Evolutionary conservation across 2,329 filamentous ascomycete genomes (phyloP).

Genomic region (Ceratocystis variospora): DNA sequence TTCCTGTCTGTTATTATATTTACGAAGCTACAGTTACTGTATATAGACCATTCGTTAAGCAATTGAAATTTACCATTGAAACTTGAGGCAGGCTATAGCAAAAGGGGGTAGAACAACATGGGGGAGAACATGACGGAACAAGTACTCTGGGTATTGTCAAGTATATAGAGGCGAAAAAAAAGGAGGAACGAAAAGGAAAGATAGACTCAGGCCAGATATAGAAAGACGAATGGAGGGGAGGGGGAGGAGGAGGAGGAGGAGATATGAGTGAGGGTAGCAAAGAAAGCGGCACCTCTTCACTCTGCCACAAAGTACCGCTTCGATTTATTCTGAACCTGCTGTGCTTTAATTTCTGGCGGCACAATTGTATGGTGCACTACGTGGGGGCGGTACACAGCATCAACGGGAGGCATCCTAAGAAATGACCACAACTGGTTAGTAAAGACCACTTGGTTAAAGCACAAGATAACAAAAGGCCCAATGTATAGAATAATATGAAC

Average conservation of each 20-base stretch:
- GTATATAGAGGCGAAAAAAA: not conserved
- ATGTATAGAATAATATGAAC: slow-evolving; percentile 18
- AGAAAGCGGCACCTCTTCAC: slow-evolving; percentile 24
- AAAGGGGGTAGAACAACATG: not conserved
- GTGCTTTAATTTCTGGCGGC: slow-evolving; percentile 55
- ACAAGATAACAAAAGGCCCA: not conserved
- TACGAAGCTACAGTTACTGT: slow-evolving; percentile 2
- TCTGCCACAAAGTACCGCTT: slow-evolving; percentile 63
- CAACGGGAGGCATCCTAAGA: slow-evolving; percentile 64
- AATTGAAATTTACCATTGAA: slow-evolving; percentile 2
- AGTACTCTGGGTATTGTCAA: not conserved
- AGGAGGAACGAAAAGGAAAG: slow-evolving; percentile 15
- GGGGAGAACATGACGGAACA: not conserved
- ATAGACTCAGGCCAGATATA: not conserved
- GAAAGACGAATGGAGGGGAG: not conserved
- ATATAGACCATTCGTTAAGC: slow-evolving; percentile 8
- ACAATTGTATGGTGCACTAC: slow-evolving; percentile 79
- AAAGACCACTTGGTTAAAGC: not conserved
- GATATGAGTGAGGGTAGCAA: slow-evolving; percentile 18
- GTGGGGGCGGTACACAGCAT: slow-evolving; percentile 81
- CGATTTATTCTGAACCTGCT: slow-evolving; percentile 49
- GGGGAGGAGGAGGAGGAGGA: not conserved
- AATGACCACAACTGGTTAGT: slow-evolving; percentile 19
- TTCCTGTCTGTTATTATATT: not conserved
- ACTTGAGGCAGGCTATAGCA: not conserved